Conservation (phyloP, 192 early-diverging fungal genomes). For the Jimgerdemannia flammicorona region DNA sequence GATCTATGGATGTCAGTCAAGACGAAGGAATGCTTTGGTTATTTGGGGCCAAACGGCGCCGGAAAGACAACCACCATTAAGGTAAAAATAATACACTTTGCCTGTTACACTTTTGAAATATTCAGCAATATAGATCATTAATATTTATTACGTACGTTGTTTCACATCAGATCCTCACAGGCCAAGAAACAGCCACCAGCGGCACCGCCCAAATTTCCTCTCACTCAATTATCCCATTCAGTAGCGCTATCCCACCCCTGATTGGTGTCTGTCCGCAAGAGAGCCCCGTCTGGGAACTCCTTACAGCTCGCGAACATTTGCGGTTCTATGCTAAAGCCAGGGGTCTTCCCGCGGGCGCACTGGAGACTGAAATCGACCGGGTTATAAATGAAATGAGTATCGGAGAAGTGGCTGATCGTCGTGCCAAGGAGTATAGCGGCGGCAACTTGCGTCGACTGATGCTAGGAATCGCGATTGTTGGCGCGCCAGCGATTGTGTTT, state of each 20-base stretch:
- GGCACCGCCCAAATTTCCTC: constrained; percentile 57
- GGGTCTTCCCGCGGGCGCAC: constrained; percentile 45
- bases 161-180: constrained; percentile 55
- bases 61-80: constrained; percentile 28
- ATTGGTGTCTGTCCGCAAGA: constrained; percentile 76
- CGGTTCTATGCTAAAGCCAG: constrained; percentile 71
- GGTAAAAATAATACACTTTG: background rate
- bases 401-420: constrained; percentile 46
- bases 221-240: constrained; percentile 49
- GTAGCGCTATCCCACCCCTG: constrained; percentile 47
- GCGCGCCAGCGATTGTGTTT: constrained; percentile 65
- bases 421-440: constrained; percentile 62
- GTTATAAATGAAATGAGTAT: constrained; percentile 38
- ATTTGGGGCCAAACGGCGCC: constrained; percentile 20
- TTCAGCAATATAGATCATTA: too few relatives aligned
- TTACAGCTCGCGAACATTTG: constrained; percentile 66
- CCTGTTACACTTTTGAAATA: too few relatives aligned
- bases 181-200: constrained; percentile 50
- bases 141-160: background rate
- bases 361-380: constrained; percentile 16
- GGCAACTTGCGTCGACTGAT: constrained; percentile 24
- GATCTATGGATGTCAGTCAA: constrained; percentile 40
- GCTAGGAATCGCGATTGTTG: constrained; percentile 64
- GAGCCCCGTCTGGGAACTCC: constrained; percentile 73
- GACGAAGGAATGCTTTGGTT: constrained; percentile 37